Base-by-base conservation (phyloP, 108 stramenopile species). In the Cyclotella baltica region DNA sequence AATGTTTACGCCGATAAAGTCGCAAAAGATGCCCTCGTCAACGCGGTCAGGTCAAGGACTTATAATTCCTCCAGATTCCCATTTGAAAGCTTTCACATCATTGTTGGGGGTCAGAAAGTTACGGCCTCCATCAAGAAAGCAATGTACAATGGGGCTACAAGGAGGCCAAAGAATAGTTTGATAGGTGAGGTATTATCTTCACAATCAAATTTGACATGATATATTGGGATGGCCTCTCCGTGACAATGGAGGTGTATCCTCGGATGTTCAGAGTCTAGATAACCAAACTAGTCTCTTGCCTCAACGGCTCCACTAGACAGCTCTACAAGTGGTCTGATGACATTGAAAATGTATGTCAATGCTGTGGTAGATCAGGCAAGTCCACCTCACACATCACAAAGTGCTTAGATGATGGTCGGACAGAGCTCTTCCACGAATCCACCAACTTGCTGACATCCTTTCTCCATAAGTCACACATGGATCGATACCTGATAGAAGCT, bases 141-240 rank as follows among this genome's bases (percentile, higher is more conserved):
- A 22, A 40, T 73, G 0, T 62, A 61, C 25, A 6, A 46, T 73
- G 72, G 72, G 72, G 72, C 3, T 6, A 47, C 3, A 28, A 40
- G 51, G 29, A 4, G 2, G 71, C 71, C 2, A 28, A 47, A 33
- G 4, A 43, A 18, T 13, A 48, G 5, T 50, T 62, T 27, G n/a
- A 27, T 16, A 20, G 57, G n/a, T n/a, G n/a, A 0, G 3, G 23
- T 0, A 61, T 46, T 19, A 27, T 61, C 11, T 3, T 3, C 1
- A 2, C 6, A 3, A 3, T 3, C 8, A 19, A 13, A 20, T 72
- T 72, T 20, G 20, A 40, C 3, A 20, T 46, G 0, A 50, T 73
- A 0, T 29, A 62, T 8, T 73, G 72, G 48, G 59, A 73, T 8
- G 59, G 46, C 8, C 15, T 73, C 3, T 5, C 22, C 0, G 35